Percentiles rank a stretch among this genome's conserved stretches.
Evolutionary conservation across 169 alveolate species (phyloP).

Genomic region (Plasmodium cynomolgi): DNA sequence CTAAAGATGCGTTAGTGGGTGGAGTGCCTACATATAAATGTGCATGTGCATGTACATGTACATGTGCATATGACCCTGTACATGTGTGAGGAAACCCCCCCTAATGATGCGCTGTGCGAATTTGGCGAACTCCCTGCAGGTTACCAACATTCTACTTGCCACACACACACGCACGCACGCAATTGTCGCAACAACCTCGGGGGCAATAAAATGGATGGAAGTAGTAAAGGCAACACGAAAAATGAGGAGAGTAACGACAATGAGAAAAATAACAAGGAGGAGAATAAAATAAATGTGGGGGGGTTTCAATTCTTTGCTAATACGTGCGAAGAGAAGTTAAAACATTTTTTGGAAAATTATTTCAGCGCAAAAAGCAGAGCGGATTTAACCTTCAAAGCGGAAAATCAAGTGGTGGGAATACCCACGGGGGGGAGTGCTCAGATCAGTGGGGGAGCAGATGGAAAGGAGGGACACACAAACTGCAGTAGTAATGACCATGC

Average conservation of each 20-base stretch:
- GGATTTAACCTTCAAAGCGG: constrained; percentile 28
- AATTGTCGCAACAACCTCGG: not conserved
- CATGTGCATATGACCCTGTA: not conserved
- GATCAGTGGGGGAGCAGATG: not conserved
- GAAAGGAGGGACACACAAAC: not conserved
- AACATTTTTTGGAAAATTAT: constrained; percentile 36
- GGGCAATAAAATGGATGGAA: constrained; percentile 14
- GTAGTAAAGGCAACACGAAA: constrained; percentile 5
- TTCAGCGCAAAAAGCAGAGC: constrained; percentile 23
- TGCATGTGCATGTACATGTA: not conserved
- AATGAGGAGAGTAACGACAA: constrained; percentile 20
- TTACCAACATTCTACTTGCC: not conserved
- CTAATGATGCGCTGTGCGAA: not conserved
- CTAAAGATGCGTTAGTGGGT: not conserved
- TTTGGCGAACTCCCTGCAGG: not conserved
- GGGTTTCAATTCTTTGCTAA: constrained; percentile 65
- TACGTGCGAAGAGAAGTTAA: constrained; percentile 63
- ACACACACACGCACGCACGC: not conserved
- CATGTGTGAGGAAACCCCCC: not conserved
- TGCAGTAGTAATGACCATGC: not conserved
- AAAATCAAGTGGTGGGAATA: not conserved
- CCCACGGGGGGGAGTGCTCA: not conserved
- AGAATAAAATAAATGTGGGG: constrained; percentile 45
- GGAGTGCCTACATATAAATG: not conserved
- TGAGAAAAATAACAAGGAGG: constrained; percentile 54